phyloP scores from a whole-genome alignment of 129 eudicot genomes.

The Centella asiatica region DNA sequence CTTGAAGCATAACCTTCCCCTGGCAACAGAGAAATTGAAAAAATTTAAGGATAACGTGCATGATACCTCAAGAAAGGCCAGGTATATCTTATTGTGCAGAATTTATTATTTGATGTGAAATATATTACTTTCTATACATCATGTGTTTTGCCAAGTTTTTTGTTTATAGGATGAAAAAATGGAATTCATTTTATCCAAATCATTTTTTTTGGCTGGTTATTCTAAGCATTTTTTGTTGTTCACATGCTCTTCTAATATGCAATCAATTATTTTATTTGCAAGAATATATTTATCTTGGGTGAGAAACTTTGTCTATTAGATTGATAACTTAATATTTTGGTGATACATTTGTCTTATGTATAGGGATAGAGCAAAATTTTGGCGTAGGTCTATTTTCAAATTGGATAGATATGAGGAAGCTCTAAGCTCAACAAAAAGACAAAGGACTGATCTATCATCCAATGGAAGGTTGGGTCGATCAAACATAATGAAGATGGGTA shows the following conservation, averaged over 20 bases:
- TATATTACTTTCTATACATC: background rate
- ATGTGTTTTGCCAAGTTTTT: background rate
- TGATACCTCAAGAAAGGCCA: slow-evolving; percentile 3
- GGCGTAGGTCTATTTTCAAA: background rate
- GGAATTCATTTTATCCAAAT: background rate
- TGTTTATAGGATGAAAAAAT: too few species aligned
- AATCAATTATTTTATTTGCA: too few species aligned
- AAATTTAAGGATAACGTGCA: background rate
- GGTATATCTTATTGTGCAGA: background rate
- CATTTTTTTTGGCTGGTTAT: too few species aligned
- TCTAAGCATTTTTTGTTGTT: too few species aligned
- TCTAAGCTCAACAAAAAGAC: background rate
- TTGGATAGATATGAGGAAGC: slow-evolving; percentile 4
- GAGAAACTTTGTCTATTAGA: background rate
- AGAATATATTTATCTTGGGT: background rate
- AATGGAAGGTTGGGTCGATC: background rate
- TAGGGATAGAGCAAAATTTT: background rate
- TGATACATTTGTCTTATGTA: too few species aligned
- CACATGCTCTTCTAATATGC: too few species aligned
- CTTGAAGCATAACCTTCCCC: background rate
- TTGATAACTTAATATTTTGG: background rate
- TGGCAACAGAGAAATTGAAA: background rate
- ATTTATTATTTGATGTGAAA: background rate
- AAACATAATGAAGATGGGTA: background rate
- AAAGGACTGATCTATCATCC: background rate